Evolutionary conservation across 768 basidiomycete genomes (phyloP), one percentile per base, ranked within the genome.

Genomic region (Mycena galericulata): DNA sequence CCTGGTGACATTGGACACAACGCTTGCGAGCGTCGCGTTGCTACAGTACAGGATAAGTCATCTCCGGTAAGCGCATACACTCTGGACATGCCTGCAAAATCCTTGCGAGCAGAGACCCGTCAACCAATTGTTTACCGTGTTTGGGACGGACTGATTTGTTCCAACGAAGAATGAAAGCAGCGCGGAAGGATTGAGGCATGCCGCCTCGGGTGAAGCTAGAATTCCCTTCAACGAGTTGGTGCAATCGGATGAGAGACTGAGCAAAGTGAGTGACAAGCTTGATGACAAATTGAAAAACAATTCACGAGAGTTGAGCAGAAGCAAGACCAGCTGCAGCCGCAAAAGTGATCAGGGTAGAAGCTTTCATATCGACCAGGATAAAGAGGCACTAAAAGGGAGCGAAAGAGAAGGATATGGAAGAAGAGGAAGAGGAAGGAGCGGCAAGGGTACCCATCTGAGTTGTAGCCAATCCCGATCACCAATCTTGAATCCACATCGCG

Each of bases 91-190:
- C 69, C 67, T 69, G 71, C 71, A 63, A 36, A 34, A 70, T 2
- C 77, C 78, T 50, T 80, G 78, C 20, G 82, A 70, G 75, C 92
- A 92, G 57, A 91, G 40, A 51, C 85, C 86, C 0, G 78, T 82
- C 53, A 92, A 77, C 92, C 92, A 94, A 43, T 58, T 83, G 77
- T 90, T 80, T 62, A 93, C 71, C 15, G 88, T 80, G 6, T 72
- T 69, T n/a, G 88, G 77, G 50, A 90, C 59, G 1, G 67, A 67
- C 26, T 64, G 65, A 11, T 30, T n/a, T 17, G 18, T 64, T 30
- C 65, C 65, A 2, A 71, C 67, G 29, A 72, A 68, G 49, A 72
- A 68, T 12, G 58, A 46, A 11, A 72, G 60, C 7, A 72, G 49
- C 6, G 67, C 12, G 30, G 78, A 73, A 8, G 85, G 82, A 68